phyloP scores from a whole-genome alignment of 2,329 filamentous ascomycete species.

The Verticillium isaacii region DNA sequence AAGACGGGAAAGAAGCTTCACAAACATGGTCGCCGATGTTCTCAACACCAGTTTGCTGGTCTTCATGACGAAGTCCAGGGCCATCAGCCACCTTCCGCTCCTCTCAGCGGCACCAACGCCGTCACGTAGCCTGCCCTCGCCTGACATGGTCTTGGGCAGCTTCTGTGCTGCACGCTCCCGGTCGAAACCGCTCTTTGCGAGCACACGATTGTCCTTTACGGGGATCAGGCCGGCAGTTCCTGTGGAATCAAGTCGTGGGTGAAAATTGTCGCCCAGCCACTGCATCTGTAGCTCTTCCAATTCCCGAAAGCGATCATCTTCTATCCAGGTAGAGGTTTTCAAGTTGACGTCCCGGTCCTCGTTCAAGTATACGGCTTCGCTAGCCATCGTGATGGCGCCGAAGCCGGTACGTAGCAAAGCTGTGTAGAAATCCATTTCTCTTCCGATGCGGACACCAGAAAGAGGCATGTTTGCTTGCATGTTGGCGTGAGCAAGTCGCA shows the following conservation, averaged over 20 bases:
- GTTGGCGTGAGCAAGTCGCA: slow-evolving; percentile 73
- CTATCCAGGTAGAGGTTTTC: slow-evolving; percentile 80
- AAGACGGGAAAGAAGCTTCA: slow-evolving; percentile 50
- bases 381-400: slow-evolving; percentile 83
- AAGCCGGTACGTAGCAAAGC: slow-evolving; percentile 84
- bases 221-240: slow-evolving; percentile 53
- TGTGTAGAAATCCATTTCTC: slow-evolving; percentile 94
- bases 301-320: slow-evolving; percentile 78
- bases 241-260: slow-evolving; percentile 45
- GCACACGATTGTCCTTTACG: slow-evolving; percentile 39
- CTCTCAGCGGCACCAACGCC: slow-evolving; percentile 78
- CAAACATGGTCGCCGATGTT: slow-evolving; percentile 49
- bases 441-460: slow-evolving; percentile 71
- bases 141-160: slow-evolving; percentile 38
- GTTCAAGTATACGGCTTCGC: slow-evolving; percentile 92
- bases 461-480: slow-evolving; percentile 89
- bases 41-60: slow-evolving; percentile 63
- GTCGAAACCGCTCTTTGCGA: slow-evolving; percentile 55
- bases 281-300: slow-evolving; percentile 57
- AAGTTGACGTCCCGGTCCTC: slow-evolving; percentile 76
- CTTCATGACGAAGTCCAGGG: slow-evolving; percentile 68
- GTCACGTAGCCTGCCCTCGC: slow-evolving; percentile 43
- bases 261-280: slow-evolving; percentile 40
- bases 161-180: slow-evolving; percentile 65
- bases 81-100: slow-evolving; percentile 73